Base-by-base conservation (phyloP, 306 rosid genomes). In the Carpinus viminea region DNA sequence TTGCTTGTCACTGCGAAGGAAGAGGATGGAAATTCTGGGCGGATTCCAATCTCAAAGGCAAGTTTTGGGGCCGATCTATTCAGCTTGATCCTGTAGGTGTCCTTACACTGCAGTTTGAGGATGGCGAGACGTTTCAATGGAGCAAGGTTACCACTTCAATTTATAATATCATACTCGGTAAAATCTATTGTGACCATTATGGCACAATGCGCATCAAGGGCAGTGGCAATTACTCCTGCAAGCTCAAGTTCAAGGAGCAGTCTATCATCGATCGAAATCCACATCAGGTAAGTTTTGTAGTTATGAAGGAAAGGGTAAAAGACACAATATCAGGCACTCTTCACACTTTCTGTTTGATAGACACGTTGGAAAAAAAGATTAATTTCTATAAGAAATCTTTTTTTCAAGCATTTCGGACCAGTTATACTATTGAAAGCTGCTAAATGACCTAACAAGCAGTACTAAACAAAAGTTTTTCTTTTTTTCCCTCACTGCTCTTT, bases 71-170 rank as follows among this genome's bases (percentile, higher is more conserved):
- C 20, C 92, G 98, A 57, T 95, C 99, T 68, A 95, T 95, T 75
- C 99, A 93, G 89, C 90, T 95, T 56, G 96, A 95, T 88, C 98
- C 99, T 41, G 97, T 95, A 78, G 99, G 98, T 17, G 86, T 82
- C 86, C 99, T 95, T 81, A 85, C 95, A 76, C 87, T 95, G 76
- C 98, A 92, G 88, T 91, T 93, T 73, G 98, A 91, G 78, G 94
- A 91, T 70, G 97, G 97, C 46, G 99, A 95, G 82, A 89, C 82
- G 56, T 95, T 95, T 83, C 93, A 93, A 76, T 95, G 99, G 99
- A 93, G 97, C 90, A 95, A 95, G 92, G 99, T 95, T 84, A 95
- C 98, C 65, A 95, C 99, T 86, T 95, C 99, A 50, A 95, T 95
- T 73, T 93, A 95, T 88, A 95, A 95, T 83, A 95, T 93, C 79